These are phyloP conservation scores for Aaosphaeria arxii DNA, from an alignment of 2,329 filamentous ascomycete genomes.

Conservation along the genomic window DNA sequence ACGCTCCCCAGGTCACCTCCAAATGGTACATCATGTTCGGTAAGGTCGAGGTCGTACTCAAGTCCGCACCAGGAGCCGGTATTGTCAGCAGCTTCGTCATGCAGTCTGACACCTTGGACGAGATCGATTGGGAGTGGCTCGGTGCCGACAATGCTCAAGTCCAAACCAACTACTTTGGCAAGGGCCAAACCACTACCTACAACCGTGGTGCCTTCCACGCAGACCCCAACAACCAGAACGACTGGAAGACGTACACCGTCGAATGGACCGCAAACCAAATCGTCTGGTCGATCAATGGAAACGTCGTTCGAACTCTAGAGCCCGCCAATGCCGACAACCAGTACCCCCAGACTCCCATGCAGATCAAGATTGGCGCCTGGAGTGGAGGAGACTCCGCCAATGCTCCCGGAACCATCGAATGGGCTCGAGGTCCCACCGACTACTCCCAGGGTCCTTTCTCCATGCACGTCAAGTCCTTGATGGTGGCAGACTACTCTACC, in stretches of 20 bases:
- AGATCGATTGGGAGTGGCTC: constrained; percentile 97
- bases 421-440: constrained; percentile 84
- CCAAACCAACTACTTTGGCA: constrained; percentile 97
- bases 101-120: constrained; percentile 87
- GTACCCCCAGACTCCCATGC: constrained; percentile 95
- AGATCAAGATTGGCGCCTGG: constrained; percentile 89
- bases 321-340: constrained; percentile 68
- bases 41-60: constrained; percentile 79
- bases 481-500: constrained; percentile 88
- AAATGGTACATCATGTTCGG: constrained; percentile 99
- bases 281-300: constrained; percentile 80
- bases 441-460: constrained; percentile 79
- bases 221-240: constrained; percentile 63
- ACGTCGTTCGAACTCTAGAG: constrained; percentile 71
- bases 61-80: constrained; percentile 80
- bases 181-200: constrained; percentile 80
- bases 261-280: constrained; percentile 88
- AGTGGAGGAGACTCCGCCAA: constrained; percentile 84
- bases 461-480: constrained; percentile 77
- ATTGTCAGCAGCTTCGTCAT: constrained; percentile 93
- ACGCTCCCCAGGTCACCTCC: constrained; percentile 81
- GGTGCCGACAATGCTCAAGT: constrained; percentile 73
- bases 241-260: constrained; percentile 82
- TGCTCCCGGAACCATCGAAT: constrained; percentile 75
- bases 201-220: constrained; percentile 82